phyloP scores from a whole-genome alignment of 148 eudicot species.

The Hydrangea macrophylla region DNA sequence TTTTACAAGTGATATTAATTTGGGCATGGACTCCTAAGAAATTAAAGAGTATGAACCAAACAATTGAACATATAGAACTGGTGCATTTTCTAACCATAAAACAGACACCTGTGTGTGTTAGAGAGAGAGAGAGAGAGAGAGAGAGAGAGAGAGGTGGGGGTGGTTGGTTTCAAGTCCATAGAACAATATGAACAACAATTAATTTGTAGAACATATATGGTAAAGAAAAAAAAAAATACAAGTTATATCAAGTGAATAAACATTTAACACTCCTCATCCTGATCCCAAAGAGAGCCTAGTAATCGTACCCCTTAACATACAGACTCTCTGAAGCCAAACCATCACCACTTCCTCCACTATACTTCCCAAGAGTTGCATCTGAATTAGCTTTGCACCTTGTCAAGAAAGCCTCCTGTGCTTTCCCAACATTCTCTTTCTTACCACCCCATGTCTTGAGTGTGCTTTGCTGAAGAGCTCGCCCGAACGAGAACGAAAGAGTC shows the following conservation, averaged over 20 bases:
- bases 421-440: conserved; percentile 67
- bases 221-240: neutral
- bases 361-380: conserved; percentile 77
- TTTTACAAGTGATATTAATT: no score
- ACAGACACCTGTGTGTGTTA: no score
- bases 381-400: conserved; percentile 80
- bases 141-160: no score
- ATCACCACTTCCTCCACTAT: conserved; percentile 41
- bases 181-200: no score
- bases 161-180: no score
- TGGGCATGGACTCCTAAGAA: no score
- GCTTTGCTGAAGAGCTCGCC: conserved; percentile 83
- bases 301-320: conserved; percentile 79
- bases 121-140: no score
- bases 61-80: no score
- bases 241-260: neutral
- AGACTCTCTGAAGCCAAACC: conserved; percentile 71
- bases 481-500: conserved; percentile 85
- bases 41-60: no score
- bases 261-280: neutral
- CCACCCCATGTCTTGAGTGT: conserved; percentile 89
- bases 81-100: no score
- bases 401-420: conserved; percentile 69
- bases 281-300: conserved; percentile 21
- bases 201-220: neutral